Evolutionary conservation across 2,329 filamentous ascomycete genomes (phyloP).

Genomic region (Amauroascus niger): DNA sequence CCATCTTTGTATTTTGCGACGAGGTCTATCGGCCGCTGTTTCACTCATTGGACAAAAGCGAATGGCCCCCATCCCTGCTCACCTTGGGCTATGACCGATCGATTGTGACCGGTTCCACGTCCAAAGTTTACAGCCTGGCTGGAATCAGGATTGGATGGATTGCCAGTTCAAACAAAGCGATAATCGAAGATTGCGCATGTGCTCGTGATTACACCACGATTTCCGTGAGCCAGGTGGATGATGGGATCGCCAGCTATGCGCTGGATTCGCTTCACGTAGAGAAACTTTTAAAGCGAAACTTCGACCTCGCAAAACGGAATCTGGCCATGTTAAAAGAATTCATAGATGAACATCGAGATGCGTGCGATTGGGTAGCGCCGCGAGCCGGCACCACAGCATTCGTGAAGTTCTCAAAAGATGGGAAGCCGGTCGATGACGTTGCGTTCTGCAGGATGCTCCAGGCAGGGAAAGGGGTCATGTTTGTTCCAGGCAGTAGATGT

Average conservation of each 20-base stretch:
- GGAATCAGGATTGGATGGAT: conserved; percentile 79
- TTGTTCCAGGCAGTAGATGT: conserved; percentile 62
- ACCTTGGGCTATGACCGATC: conserved; percentile 61
- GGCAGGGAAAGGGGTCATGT: conserved; percentile 59
- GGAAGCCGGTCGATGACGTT: conserved; percentile 53
- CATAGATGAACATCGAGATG: conserved; percentile 52
- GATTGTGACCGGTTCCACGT: conserved; percentile 69
- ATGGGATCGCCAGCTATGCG: conserved; percentile 66
- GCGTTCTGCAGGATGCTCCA: conserved; percentile 60
- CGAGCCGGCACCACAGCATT: conserved; percentile 73
- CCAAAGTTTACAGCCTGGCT: conserved; percentile 74
- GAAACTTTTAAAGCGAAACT: conserved; percentile 53
- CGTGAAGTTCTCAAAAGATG: conserved; percentile 55
- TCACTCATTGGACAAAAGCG: conserved; percentile 46
- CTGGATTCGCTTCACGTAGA: conserved; percentile 57
- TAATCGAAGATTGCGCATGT: conserved; percentile 55
- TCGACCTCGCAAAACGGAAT: conserved; percentile 58
- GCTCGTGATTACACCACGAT: conserved; percentile 79
- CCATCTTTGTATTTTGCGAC: conserved; percentile 61
- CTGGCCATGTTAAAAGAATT: conserved; percentile 57
- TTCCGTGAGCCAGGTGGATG: conserved; percentile 70
- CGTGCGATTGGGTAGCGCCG: conserved; percentile 63
- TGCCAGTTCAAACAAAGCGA: conserved; percentile 51
- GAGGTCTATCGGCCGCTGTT: conserved; percentile 81
- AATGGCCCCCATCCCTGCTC: conserved; percentile 57